Evolutionary conservation across 768 basidiomycete species (phyloP).

Genomic region (Mycena filopes): DNA sequence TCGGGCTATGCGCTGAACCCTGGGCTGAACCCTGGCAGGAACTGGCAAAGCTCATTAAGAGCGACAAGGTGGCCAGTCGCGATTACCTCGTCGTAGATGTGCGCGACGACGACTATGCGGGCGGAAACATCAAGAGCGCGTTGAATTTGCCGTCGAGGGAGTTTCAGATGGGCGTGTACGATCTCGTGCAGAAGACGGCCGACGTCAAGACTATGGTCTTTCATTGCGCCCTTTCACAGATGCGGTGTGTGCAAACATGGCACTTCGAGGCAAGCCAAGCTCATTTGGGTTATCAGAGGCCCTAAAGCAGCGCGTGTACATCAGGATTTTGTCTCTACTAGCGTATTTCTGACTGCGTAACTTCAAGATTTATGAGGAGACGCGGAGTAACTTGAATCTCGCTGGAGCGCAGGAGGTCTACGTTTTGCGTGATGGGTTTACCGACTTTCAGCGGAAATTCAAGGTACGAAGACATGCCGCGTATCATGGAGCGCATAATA

Average conservation of each 20-base stretch:
- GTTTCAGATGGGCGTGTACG: slow-evolving; percentile 67
- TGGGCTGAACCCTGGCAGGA: too few relatives aligned
- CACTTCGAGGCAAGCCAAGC: too few relatives aligned
- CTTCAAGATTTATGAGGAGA: slow-evolving; percentile 73
- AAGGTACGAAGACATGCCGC: slow-evolving; percentile 56
- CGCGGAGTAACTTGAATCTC: slow-evolving; percentile 58
- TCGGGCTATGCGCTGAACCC: slow-evolving; percentile 11
- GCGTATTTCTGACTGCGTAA: slow-evolving; percentile 25
- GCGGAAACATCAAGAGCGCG: slow-evolving; percentile 81
- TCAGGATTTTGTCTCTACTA: slow-evolving; percentile 9
- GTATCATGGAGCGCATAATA: neutral
- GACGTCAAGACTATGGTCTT: slow-evolving; percentile 75
- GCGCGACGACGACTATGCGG: slow-evolving; percentile 82
- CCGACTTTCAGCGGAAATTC: slow-evolving; percentile 75
- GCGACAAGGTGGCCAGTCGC: slow-evolving; percentile 63
- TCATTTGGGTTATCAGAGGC: slow-evolving; percentile 56
- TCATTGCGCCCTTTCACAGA: slow-evolving; percentile 83
- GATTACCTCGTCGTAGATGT: slow-evolving; percentile 87
- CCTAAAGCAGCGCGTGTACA: slow-evolving; percentile 81
- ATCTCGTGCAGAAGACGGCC: slow-evolving; percentile 69
- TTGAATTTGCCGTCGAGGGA: slow-evolving; percentile 69
- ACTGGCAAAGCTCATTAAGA: slow-evolving; percentile 76
- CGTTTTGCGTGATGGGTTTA: slow-evolving; percentile 79
- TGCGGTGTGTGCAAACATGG: slow-evolving; percentile 61
- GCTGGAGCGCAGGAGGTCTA: slow-evolving; percentile 65